These are phyloP conservation scores for Aspergillus japonicus DNA, from an alignment of 2,329 filamentous ascomycete genomes.

Conservation along the genomic window DNA sequence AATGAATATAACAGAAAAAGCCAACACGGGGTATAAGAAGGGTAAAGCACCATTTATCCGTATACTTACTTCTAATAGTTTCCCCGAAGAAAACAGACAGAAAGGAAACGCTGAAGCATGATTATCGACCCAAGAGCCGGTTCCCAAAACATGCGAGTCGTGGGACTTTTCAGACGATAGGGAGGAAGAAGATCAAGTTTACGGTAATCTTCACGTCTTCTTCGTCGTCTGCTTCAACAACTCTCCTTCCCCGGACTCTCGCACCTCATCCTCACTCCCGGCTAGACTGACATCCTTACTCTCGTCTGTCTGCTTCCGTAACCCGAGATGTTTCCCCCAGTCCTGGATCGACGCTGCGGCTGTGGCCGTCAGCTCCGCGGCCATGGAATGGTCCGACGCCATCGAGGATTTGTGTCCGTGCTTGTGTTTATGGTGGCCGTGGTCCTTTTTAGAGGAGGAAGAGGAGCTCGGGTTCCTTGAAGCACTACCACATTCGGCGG, in stretches of 20 bases:
- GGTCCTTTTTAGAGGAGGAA: not conserved
- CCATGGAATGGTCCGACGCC: slow-evolving; percentile 10
- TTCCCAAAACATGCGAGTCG: too few species aligned
- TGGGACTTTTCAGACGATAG: too few species aligned
- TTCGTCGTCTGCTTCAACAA: not conserved
- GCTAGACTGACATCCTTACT: slow-evolving; percentile 70
- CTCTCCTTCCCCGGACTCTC: not conserved
- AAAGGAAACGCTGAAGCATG: too few species aligned
- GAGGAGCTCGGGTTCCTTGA: slow-evolving; percentile 8
- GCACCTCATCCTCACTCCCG: slow-evolving; percentile 57
- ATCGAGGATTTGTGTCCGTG: not conserved
- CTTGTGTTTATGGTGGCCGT: slow-evolving; percentile 1
- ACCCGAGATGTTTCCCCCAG: slow-evolving; percentile 61
- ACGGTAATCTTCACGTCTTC: not conserved
- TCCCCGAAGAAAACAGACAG: too few species aligned
- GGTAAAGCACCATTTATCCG: too few species aligned
- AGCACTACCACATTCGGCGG: slow-evolving; percentile 9
- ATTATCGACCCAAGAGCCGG: too few species aligned
- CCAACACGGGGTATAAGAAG: too few species aligned
- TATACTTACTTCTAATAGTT: too few species aligned
- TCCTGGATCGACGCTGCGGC: slow-evolving; percentile 17
- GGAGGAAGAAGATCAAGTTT: not conserved
- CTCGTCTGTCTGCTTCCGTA: slow-evolving; percentile 63
- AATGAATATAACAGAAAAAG: too few species aligned
- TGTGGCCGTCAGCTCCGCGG: slow-evolving; percentile 14